Evolutionary conservation across 768 basidiomycete species (phyloP).

Genomic region (Tephrocybe sp.): DNA sequence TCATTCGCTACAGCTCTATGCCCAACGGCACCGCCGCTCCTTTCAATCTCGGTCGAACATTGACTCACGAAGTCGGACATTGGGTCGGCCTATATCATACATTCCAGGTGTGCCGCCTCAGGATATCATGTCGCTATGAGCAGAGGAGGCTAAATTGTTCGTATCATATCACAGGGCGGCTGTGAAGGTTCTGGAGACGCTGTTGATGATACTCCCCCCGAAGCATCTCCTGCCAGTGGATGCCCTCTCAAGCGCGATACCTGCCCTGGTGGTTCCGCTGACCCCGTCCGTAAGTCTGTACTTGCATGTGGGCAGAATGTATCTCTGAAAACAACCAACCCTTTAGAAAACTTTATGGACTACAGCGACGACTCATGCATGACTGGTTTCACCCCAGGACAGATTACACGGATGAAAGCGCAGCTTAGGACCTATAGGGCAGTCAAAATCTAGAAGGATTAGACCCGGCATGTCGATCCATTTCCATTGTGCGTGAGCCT

Average conservation of each 20-base stretch:
- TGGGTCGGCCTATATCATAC: constrained; percentile 51
- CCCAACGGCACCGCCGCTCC: constrained; percentile 37
- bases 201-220: constrained; percentile 42
- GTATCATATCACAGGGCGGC: constrained; percentile 23
- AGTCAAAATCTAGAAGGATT: constrained; percentile 20
- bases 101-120: constrained; percentile 32
- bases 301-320: too few relatives aligned
- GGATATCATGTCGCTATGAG: too few relatives aligned
- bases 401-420: constrained; percentile 33
- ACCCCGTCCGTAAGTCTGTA: constrained; percentile 39
- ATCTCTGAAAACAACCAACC: too few relatives aligned
- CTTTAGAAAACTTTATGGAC: constrained; percentile 44
- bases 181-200: constrained; percentile 34
- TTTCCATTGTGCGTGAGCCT: too few relatives aligned
- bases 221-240: constrained; percentile 33
- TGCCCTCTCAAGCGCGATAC: constrained; percentile 32
- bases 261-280: constrained; percentile 30
- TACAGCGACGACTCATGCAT: constrained; percentile 45
- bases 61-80: constrained; percentile 50
- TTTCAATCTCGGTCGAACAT: constrained; percentile 43
- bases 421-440: constrained; percentile 35
- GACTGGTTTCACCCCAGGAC: constrained; percentile 43
- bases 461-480: too few relatives aligned
- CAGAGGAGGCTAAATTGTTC: not conserved
- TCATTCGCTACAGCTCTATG: constrained; percentile 33